Percentiles rank a stretch among this genome's conserved stretches.
Conservation (phyloP, 2,329 filamentous ascomycete species). For the Fusarium penzigii region DNA sequence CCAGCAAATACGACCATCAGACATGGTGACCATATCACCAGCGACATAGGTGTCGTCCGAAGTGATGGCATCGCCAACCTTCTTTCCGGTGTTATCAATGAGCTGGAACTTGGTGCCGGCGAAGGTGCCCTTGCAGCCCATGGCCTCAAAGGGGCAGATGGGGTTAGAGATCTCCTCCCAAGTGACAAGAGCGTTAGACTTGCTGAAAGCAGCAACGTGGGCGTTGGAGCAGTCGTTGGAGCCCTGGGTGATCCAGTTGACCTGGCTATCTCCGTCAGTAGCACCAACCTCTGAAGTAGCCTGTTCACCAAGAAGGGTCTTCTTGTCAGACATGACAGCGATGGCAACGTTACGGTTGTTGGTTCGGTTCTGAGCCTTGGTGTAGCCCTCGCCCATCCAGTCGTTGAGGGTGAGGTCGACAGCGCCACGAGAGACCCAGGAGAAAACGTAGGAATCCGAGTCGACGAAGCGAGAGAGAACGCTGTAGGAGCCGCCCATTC, state of each 20-base stretch:
- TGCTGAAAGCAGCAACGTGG: slow-evolving; percentile 57
- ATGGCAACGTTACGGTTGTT: slow-evolving; percentile 62
- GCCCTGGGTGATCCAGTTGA: slow-evolving; percentile 58
- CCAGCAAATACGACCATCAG: slow-evolving; percentile 62
- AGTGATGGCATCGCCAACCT: slow-evolving; percentile 51
- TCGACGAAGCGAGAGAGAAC: slow-evolving; percentile 54
- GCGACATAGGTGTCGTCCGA: slow-evolving; percentile 58
- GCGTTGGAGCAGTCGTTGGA: slow-evolving; percentile 58
- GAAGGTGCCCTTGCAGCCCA: slow-evolving; percentile 61
- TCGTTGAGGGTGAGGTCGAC: slow-evolving; percentile 53
- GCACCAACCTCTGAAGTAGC: slow-evolving; percentile 56
- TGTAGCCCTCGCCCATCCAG: slow-evolving; percentile 61
- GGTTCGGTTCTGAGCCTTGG: slow-evolving; percentile 51
- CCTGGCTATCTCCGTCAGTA: slow-evolving; percentile 55
- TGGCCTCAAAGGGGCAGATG: slow-evolving; percentile 55
- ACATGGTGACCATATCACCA: slow-evolving; percentile 62
- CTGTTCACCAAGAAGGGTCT: slow-evolving; percentile 53
- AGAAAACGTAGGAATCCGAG: slow-evolving; percentile 57
- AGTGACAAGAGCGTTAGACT: slow-evolving; percentile 53
- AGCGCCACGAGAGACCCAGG: slow-evolving; percentile 63
- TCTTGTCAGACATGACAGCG: slow-evolving; percentile 57
- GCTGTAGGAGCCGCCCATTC: slow-evolving; percentile 64
- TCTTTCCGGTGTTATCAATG: slow-evolving; percentile 51
- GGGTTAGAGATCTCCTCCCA: slow-evolving; percentile 63
- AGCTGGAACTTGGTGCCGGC: slow-evolving; percentile 61